A percentile compares a stretch with the other conserved stretches of the same genome.
Evolutionary conservation across 371 early-diverging fungal genomes (phyloP).

Genomic region (Choanephora cucurbitarum): DNA sequence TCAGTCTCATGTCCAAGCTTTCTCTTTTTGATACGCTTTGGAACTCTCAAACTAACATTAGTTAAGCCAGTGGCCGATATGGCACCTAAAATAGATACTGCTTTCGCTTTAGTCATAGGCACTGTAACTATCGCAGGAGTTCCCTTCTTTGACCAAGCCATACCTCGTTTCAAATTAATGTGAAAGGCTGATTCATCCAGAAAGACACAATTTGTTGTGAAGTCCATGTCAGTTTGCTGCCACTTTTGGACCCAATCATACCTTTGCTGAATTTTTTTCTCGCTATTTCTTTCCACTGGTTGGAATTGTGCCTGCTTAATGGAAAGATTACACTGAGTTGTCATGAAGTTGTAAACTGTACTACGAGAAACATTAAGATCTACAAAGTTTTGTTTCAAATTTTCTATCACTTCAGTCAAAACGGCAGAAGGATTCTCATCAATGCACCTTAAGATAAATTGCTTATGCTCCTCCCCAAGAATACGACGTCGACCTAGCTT

Average conservation of each 20-base stretch:
- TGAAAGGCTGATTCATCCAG: constrained; percentile 17
- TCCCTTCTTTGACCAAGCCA: constrained; percentile 10
- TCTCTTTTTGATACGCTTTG: constrained; percentile 16
- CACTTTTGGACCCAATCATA: constrained; percentile 23
- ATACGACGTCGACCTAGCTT: constrained; percentile 8
- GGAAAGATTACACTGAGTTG: constrained; percentile 19
- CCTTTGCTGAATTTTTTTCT: constrained; percentile 14
- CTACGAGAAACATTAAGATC: constrained; percentile 15
- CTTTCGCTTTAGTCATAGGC: constrained; percentile 9
- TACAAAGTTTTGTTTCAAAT: constrained; percentile 17
- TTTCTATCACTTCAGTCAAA: constrained; percentile 14
- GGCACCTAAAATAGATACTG: constrained; percentile 17
- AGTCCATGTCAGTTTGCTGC: constrained; percentile 15
- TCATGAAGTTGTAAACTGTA: constrained; percentile 21
- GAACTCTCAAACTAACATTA: constrained; percentile 5
- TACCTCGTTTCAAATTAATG: constrained; percentile 13
- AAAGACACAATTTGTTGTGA: constrained; percentile 14
- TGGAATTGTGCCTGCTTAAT: constrained; percentile 24
- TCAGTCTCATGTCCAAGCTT: constrained; percentile 7
- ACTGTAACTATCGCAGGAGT: constrained; percentile 2
- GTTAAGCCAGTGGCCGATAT: constrained; percentile 4
- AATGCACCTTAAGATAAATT: constrained; percentile 16
- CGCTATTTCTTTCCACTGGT: constrained; percentile 7
- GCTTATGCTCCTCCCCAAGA: constrained; percentile 4
- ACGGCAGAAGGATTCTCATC: constrained; percentile 19